Conservation (phyloP, 768 basidiomycete genomes). For the Kwoniella sp. region DNA sequence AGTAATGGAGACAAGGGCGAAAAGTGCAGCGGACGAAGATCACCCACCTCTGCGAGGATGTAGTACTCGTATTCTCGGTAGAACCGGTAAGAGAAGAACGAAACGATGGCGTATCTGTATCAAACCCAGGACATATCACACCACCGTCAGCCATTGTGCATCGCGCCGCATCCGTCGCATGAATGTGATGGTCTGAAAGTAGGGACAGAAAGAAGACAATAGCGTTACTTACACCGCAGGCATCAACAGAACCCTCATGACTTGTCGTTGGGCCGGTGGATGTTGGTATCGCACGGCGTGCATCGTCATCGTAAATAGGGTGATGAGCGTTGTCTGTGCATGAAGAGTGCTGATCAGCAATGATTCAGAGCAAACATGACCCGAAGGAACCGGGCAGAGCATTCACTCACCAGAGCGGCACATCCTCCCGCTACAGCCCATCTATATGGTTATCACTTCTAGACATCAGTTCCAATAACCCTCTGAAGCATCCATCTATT, state of each 20-base stretch:
- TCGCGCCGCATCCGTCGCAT: too few species aligned
- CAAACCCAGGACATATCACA: not conserved
- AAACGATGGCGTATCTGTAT: slow-evolving; percentile 34
- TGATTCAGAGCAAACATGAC: not conserved
- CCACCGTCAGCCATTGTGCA: too few species aligned
- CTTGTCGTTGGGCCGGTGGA: slow-evolving; percentile 38
- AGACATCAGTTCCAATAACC: too few species aligned
- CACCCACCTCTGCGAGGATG: slow-evolving; percentile 35
- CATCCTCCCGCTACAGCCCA: slow-evolving; percentile 47
- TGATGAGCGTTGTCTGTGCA: slow-evolving; percentile 43
- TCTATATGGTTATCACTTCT: slow-evolving; percentile 8
- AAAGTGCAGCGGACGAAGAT: not conserved
- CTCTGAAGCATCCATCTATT: slow-evolving; percentile 1
- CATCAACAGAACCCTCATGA: slow-evolving; percentile 42
- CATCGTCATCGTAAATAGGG: slow-evolving; percentile 40
- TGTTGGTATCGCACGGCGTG: slow-evolving; percentile 47
- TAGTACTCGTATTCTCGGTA: slow-evolving; percentile 46
- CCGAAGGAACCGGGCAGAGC: not conserved
- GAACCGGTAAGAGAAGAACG: slow-evolving; percentile 46
- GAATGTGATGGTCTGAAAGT: too few species aligned
- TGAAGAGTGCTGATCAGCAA: too few species aligned
- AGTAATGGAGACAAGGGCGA: not conserved
- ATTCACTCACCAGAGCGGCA: slow-evolving; percentile 38
- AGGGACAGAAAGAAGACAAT: not conserved
- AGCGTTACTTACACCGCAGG: slow-evolving; percentile 29